phyloP scores from a whole-genome alignment of 345 rosid species.

The Eucalyptus lansdowneana region DNA sequence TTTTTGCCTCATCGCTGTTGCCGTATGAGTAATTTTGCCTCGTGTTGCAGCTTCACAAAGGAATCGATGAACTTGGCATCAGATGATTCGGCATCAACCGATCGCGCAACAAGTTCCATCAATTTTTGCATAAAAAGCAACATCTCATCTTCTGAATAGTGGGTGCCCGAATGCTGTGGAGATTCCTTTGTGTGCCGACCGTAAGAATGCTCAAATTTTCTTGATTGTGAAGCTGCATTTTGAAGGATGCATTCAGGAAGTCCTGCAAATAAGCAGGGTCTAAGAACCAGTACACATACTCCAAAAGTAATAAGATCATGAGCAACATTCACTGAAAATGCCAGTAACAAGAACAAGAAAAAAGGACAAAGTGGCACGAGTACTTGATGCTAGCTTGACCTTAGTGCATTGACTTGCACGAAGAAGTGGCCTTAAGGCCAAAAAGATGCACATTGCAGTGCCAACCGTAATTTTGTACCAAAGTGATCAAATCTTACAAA shows the following conservation, averaged over 20 bases:
- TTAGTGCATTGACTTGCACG: background rate
- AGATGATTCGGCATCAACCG: background rate
- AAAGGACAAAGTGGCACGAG: background rate
- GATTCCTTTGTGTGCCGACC: slow-evolving; percentile 20
- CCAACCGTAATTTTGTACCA: background rate
- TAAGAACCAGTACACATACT: background rate
- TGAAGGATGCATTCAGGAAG: slow-evolving; percentile 53
- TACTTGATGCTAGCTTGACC: background rate
- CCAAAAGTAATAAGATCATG: background rate
- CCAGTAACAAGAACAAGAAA: background rate
- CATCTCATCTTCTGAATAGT: slow-evolving; percentile 1
- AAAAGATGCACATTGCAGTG: background rate
- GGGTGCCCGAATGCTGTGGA: background rate
- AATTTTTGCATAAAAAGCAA: slow-evolving; percentile 24
- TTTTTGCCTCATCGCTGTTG: background rate
- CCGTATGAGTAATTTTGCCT: slow-evolving; percentile 28
- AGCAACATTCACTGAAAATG: background rate
- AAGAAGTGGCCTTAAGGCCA: background rate
- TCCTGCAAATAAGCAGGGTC: slow-evolving; percentile 27
- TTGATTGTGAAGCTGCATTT: slow-evolving; percentile 59
- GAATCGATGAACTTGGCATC: background rate
- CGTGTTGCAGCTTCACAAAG: slow-evolving; percentile 31
- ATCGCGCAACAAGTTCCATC: background rate
- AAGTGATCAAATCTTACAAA: background rate
- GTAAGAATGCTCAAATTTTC: slow-evolving; percentile 52